phyloP scores from a whole-genome alignment of 495 filamentous ascomycete species.

The Penicillium bialowiezense region DNA sequence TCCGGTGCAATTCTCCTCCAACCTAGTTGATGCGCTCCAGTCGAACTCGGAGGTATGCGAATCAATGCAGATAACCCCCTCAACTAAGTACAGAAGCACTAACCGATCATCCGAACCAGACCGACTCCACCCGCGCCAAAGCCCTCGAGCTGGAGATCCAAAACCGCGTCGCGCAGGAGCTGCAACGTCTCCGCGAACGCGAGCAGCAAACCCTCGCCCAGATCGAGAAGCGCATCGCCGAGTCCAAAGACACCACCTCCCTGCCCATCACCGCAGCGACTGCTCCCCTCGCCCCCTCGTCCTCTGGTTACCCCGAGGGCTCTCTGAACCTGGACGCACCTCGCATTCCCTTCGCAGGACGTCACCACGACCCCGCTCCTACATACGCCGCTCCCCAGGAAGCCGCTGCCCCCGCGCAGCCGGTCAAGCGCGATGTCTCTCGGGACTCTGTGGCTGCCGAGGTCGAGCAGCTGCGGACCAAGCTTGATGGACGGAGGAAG shows the following conservation, averaged over 20 bases:
- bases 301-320: slow-evolving; percentile 37
- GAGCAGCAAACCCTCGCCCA: slow-evolving; percentile 55
- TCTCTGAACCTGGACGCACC: slow-evolving; percentile 48
- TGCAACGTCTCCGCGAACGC: slow-evolving; percentile 68
- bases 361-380: slow-evolving; percentile 34
- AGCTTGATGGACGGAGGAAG: slow-evolving; percentile 73
- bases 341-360: slow-evolving; percentile 46
- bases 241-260: slow-evolving; percentile 33
- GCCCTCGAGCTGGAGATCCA: slow-evolving; percentile 85
- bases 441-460: slow-evolving; percentile 58
- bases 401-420: slow-evolving; percentile 9
- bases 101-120: slow-evolving; percentile 47
- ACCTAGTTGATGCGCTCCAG: slow-evolving; percentile 78
- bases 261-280: slow-evolving; percentile 29
- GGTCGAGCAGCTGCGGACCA: slow-evolving; percentile 69
- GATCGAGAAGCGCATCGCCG: slow-evolving; percentile 54
- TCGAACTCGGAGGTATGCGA: slow-evolving; percentile 74
- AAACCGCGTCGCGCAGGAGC: slow-evolving; percentile 79
- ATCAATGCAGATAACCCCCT: slow-evolving; percentile 5
- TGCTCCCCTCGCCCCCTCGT: slow-evolving; percentile 25
- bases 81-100: slow-evolving; percentile 10
- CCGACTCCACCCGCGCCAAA: slow-evolving; percentile 80
- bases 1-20: slow-evolving; percentile 82
- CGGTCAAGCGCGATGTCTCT: slow-evolving; percentile 44
- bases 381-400: slow-evolving; percentile 15